Conservation (phyloP, 768 basidiomycete species). For the Pholiota molesta region DNA sequence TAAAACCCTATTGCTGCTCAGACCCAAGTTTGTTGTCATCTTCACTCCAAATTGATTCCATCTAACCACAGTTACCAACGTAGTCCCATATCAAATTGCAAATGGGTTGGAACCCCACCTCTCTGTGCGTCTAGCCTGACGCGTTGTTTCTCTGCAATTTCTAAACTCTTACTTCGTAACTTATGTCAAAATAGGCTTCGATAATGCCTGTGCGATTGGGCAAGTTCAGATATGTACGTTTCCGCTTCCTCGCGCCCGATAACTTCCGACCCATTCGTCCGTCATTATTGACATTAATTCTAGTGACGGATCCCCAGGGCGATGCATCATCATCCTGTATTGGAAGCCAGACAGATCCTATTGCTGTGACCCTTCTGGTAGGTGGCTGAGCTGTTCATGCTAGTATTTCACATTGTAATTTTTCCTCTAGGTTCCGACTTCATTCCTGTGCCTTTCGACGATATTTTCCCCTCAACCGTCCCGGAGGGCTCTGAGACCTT, state of each 20-base stretch:
- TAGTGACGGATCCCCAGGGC: conserved; percentile 20
- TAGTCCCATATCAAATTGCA: conserved; percentile 10
- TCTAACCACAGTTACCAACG: neutral
- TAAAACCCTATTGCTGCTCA: conserved; percentile 5
- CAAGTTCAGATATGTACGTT: conserved; percentile 20
- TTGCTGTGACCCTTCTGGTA: conserved; percentile 21
- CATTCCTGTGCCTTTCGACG: conserved; percentile 18
- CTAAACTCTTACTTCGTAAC: neutral
- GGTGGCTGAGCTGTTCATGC: too few species aligned
- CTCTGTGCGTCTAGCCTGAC: conserved; percentile 3
- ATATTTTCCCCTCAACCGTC: conserved; percentile 21
- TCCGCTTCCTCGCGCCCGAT: neutral
- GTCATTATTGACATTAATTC: neutral
- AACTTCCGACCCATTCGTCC: too few species aligned
- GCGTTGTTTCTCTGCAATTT: neutral
- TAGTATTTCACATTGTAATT: neutral
- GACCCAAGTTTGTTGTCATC: conserved; percentile 1
- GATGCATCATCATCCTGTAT: conserved; percentile 18
- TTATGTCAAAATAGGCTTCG: neutral
- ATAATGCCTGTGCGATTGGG: conserved; percentile 7
- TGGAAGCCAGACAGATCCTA: conserved; percentile 18
- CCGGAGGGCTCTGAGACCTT: conserved; percentile 20
- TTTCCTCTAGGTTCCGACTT: neutral
- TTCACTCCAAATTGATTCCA: conserved; percentile 5
- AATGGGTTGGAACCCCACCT: conserved; percentile 11